A percentile compares a stretch with the other conserved stretches of the same genome.
phyloP scores from a whole-genome alignment of 371 early-diverging fungal genomes.

The Mucor irregularis region DNA sequence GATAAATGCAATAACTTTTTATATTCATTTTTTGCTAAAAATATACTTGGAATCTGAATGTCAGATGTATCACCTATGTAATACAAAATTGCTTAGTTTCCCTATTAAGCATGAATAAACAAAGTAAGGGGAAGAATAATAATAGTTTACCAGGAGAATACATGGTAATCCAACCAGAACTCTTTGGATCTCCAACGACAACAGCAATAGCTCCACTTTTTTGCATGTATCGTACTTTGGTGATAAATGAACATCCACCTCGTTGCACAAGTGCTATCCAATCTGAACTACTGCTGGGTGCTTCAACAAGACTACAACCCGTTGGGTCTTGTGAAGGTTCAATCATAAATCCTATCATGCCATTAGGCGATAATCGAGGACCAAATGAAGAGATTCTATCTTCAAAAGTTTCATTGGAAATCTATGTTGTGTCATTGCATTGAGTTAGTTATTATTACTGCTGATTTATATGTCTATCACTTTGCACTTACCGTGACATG shows the following conservation, averaged over 20 bases:
- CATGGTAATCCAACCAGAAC: constrained; percentile 78
- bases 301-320: constrained; percentile 34
- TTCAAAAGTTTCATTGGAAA: constrained; percentile 51
- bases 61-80: constrained; percentile 68
- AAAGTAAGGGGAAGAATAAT: not conserved
- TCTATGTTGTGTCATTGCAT: too few relatives aligned
- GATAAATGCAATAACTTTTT: constrained; percentile 43
- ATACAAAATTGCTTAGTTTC: not conserved
- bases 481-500: constrained; percentile 19
- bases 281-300: constrained; percentile 35
- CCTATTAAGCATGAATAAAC: not conserved
- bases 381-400: constrained; percentile 66
- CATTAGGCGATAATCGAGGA: constrained; percentile 53
- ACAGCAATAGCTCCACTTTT: constrained; percentile 83
- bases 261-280: constrained; percentile 85
- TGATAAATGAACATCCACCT: constrained; percentile 83
- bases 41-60: constrained; percentile 75
- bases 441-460: not conserved
- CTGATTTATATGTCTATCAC: not conserved
- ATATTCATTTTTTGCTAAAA: constrained; percentile 68
- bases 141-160: constrained; percentile 67
- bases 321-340: constrained; percentile 31
- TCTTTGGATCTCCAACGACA: constrained; percentile 80
- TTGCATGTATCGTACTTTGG: constrained; percentile 89
- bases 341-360: constrained; percentile 47